These are phyloP conservation scores for Nitzschia palea DNA, from an alignment of 108 stramenopile genomes.

Conservation along the genomic window DNA sequence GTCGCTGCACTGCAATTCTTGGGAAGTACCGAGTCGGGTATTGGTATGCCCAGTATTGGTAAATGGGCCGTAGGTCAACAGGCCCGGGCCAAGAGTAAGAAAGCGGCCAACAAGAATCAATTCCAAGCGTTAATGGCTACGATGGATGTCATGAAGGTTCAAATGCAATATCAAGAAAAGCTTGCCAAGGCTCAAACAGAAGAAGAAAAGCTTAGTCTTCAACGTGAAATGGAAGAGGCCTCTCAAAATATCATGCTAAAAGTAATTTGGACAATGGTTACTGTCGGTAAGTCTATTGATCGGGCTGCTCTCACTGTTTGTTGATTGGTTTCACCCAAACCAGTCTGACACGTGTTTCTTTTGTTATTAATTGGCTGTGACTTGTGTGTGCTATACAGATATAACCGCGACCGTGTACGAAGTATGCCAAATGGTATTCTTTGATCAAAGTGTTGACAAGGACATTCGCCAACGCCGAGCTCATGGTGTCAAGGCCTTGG, in stretches of 20 bases:
- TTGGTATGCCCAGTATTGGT: constrained; percentile 69
- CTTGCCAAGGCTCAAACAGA: constrained; percentile 54
- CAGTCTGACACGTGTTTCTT: neutral
- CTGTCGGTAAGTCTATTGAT: constrained; percentile 26
- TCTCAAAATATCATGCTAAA: constrained; percentile 38
- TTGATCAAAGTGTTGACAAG: constrained; percentile 64
- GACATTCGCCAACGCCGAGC: constrained; percentile 58
- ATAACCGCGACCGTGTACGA: constrained; percentile 73
- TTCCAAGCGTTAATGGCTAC: constrained; percentile 44
- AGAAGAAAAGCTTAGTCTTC: constrained; percentile 44
- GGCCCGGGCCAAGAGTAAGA: constrained; percentile 41
- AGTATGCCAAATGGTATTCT: constrained; percentile 66
- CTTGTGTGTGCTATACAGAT: constrained; percentile 19
- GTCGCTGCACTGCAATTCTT: constrained; percentile 64
- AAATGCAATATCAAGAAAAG: constrained; percentile 50
- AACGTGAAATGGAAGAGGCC: constrained; percentile 52
- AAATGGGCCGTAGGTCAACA: constrained; percentile 65
- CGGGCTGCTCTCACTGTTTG: neutral
- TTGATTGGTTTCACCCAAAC: neutral
- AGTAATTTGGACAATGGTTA: constrained; percentile 69
- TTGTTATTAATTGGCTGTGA: neutral
- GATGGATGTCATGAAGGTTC: constrained; percentile 50
- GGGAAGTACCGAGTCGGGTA: constrained; percentile 64
- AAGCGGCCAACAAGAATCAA: constrained; percentile 41
- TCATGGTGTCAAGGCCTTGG: constrained; percentile 53